These are phyloP conservation scores for Waltiozyma sp. DNA, from an alignment of 1,139 yeast genomes.

Conservation along the genomic window DNA sequence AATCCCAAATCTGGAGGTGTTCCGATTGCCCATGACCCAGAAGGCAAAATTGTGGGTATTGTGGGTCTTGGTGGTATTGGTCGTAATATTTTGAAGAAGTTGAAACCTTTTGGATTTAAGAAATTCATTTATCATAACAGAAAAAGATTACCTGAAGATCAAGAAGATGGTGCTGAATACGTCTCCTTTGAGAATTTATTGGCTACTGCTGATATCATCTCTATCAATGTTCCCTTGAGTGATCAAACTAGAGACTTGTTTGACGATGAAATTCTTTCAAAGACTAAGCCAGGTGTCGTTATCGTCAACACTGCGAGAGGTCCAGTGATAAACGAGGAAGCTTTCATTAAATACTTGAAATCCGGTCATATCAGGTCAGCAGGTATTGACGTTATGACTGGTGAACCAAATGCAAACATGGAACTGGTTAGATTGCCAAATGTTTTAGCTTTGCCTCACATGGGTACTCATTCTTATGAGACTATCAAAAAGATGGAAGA, in stretches of 20 bases:
- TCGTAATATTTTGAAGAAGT: conserved; percentile 49
- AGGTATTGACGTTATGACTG: conserved; percentile 81
- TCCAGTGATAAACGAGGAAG: conserved; percentile 58
- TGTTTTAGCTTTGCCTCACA: conserved; percentile 64
- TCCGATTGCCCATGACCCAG: conserved; percentile 48
- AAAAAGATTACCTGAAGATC: conserved; percentile 36
- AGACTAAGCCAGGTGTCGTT: conserved; percentile 57
- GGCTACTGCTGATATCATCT: conserved; percentile 42
- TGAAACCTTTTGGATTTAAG: conserved; percentile 54
- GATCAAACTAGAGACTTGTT: conserved; percentile 47
- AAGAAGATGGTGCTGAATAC: conserved; percentile 44
- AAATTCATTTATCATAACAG: conserved; percentile 54
- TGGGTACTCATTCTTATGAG: conserved; percentile 67
- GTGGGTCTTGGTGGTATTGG: conserved; percentile 78
- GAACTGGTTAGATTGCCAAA: conserved; percentile 43
- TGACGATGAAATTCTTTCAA: conserved; percentile 36
- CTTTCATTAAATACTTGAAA: conserved; percentile 50
- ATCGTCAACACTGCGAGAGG: conserved; percentile 68
- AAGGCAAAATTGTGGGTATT: conserved; percentile 51
- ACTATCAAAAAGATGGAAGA: conserved; percentile 47
- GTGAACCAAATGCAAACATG: conserved; percentile 61
- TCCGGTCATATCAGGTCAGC: conserved; percentile 62
- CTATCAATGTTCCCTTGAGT: conserved; percentile 54
- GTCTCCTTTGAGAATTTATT: conserved; percentile 49
- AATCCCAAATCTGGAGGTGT: conserved; percentile 31